Evolutionary conservation across 176 grass and related monocot genomes (phyloP).

Genomic region (Tuctoria greenei): DNA sequence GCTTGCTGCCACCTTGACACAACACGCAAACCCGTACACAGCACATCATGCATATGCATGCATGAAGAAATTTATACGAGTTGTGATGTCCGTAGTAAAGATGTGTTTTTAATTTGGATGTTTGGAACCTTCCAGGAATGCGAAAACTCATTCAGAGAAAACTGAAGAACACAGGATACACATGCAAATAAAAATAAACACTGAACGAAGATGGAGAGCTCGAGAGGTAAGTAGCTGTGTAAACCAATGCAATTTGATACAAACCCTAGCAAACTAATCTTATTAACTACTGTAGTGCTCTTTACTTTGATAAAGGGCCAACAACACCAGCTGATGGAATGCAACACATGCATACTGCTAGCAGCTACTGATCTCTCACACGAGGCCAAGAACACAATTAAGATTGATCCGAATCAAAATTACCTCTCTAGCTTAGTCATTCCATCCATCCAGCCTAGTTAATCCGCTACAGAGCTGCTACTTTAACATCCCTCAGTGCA

Average conservation of each 20-base stretch:
- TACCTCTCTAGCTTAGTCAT: slow-evolving; percentile 64
- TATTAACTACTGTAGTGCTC: slow-evolving; percentile 38
- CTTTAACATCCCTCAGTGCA: slow-evolving; percentile 38
- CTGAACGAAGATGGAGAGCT: not conserved
- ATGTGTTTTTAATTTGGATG: not conserved
- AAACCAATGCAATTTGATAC: not conserved
- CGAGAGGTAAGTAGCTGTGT: not conserved
- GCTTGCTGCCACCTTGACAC: slow-evolving; percentile 28
- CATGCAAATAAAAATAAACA: not conserved
- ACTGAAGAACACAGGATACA: not conserved
- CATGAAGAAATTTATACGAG: not conserved
- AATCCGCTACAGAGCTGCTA: slow-evolving; percentile 12
- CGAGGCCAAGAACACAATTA: slow-evolving; percentile 6
- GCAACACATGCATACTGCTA: not conserved
- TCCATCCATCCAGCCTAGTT: slow-evolving; percentile 38
- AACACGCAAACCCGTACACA: slow-evolving; percentile 18
- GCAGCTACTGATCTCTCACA: not conserved
- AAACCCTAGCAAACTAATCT: slow-evolving; percentile 46
- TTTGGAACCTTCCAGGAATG: not conserved
- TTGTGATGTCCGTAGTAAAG: not conserved
- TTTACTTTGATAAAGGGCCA: slow-evolving; percentile 27
- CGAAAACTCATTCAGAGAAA: not conserved
- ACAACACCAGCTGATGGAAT: slow-evolving; percentile 21
- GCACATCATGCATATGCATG: slow-evolving; percentile 32
- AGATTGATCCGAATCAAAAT: slow-evolving; percentile 45